A percentile compares a stretch with the other conserved stretches of the same genome.
Conservation (phyloP, 345 rosid species). For the Citrus mangshanensis region DNA sequence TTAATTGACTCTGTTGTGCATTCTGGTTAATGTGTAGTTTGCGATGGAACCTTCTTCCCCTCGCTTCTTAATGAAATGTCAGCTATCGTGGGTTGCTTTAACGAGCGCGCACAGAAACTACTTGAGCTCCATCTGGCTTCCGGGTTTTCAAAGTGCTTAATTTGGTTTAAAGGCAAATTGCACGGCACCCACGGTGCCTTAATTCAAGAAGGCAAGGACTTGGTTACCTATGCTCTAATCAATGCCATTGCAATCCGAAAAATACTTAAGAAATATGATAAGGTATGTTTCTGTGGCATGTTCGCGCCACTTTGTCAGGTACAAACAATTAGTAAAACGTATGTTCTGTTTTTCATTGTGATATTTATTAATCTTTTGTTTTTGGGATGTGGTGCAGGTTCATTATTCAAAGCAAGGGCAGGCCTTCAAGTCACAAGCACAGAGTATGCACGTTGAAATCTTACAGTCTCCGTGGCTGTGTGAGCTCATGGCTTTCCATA, state of each 20-base stretch:
- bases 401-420: conserved; percentile 94
- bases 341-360: neutral
- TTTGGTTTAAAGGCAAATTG: conserved; percentile 68
- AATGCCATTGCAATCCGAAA: conserved; percentile 82
- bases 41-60: conserved; percentile 94
- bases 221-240: conserved; percentile 82
- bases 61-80: conserved; percentile 82
- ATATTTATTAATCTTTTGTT: neutral
- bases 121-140: conserved; percentile 87
- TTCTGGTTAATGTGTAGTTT: conserved; percentile 43
- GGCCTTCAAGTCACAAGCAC: conserved; percentile 80
- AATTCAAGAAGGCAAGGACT: conserved; percentile 78
- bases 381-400: conserved; percentile 40
- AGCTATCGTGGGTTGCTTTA: conserved; percentile 77
- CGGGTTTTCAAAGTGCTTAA: conserved; percentile 58
- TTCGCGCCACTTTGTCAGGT: neutral
- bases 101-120: conserved; percentile 73
- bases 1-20: neutral
- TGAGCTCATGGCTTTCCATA: conserved; percentile 89
- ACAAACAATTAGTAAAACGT: neutral
- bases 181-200: conserved; percentile 48
- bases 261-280: conserved; percentile 93
- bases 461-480: conserved; percentile 95
- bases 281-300: conserved; percentile 33
- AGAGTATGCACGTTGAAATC: conserved; percentile 82